Conservation (phyloP, 768 basidiomycete genomes). For the Pisolithus sp. region DNA sequence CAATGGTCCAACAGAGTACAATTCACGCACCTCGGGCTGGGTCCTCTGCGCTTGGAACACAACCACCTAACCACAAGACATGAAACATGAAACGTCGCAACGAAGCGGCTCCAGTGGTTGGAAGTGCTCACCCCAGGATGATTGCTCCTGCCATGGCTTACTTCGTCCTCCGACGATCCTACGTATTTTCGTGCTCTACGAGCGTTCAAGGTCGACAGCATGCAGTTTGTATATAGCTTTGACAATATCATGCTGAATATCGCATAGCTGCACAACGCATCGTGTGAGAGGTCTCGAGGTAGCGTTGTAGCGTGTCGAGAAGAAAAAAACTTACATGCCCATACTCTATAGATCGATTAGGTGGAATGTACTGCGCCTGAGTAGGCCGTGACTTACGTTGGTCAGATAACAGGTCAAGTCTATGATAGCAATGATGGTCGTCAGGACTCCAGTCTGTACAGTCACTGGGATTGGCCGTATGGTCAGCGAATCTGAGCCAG, state of each 20-base stretch:
- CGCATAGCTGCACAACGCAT: no score
- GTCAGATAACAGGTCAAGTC: neutral
- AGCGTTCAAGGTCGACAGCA: neutral
- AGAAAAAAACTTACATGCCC: no score
- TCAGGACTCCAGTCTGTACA: neutral
- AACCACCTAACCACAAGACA: neutral
- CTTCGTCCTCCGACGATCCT: no score
- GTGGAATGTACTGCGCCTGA: neutral
- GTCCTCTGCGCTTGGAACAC: neutral
- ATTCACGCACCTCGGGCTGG: neutral
- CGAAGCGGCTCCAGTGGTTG: neutral
- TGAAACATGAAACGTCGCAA: no score
- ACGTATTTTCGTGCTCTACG: no score
- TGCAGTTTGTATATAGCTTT: neutral
- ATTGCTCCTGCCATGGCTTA: neutral
- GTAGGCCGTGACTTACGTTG: no score
- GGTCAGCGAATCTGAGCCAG: no score
- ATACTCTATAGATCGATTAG: no score
- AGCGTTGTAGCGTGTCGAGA: neutral
- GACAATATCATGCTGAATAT: no score
- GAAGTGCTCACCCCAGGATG: neutral
- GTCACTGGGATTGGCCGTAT: neutral
- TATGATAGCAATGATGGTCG: neutral
- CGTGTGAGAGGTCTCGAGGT: no score
- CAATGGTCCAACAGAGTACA: no score